Base-by-base conservation (phyloP, 805 yeast genomes). In the Yamadazyma takamatsuzukensis region DNA sequence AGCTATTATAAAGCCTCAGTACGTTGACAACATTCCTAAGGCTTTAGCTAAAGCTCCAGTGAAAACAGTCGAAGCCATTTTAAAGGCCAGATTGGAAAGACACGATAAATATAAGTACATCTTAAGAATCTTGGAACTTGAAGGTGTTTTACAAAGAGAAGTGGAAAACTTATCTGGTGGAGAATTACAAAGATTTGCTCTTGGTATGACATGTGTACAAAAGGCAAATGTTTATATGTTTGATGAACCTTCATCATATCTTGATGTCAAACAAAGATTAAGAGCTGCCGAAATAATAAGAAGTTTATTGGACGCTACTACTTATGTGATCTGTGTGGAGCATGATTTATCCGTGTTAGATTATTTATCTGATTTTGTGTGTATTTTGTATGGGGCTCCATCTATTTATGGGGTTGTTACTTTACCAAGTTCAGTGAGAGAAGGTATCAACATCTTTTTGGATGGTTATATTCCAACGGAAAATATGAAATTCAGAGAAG, bases 341-440 rank as follows among this genome's bases (percentile, higher is more conserved):
- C 99, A 93, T 72, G 99, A 93, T 76, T 74, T 93, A 66, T 89
- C 97, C 4, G 98, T 93, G 17, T 72, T 93, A 64, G 99, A 93
- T 71, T 93, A 93, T 61, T 73, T 93, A 49, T 90, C 97, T 11
- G 99, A 93, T 68, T 93, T 82, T 49, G 88, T 93, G 37, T 93
- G 98, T 77, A 93, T 93, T 51, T 67, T 93, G 37, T 93, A 93
- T 59, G 99, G 99, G 72, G 95, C 87, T 32, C 96, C 99, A 32
- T 90, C 97, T 6, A 96, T 93, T 27, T 93, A 93, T 59, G 99
- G 99, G 73, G 97, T 93, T 44, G 99, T 93, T 31, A 87, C 97
- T 15, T 72, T 93, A 60, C 99, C 99, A 33, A 67, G 95, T 0
- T 85, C 96, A 4, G 99, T 93, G 19, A 84, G 99, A 65, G 99